phyloP scores from a whole-genome alignment of 1,284 basidiomycete genomes.

The Apiotrichum veenhuisii region DNA sequence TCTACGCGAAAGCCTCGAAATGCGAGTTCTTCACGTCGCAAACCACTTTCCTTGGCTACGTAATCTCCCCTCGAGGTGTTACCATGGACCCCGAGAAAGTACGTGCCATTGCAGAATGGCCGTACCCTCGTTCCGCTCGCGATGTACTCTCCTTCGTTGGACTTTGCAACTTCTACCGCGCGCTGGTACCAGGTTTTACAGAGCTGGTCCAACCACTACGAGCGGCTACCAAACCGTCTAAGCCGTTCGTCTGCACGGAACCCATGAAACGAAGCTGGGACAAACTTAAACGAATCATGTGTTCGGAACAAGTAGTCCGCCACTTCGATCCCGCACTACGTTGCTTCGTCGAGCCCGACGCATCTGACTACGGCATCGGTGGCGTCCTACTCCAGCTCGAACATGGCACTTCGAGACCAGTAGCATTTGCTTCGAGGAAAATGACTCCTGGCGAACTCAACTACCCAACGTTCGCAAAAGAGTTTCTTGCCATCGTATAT shows the following conservation, averaged over 20 bases:
- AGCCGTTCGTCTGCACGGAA: too few relatives aligned
- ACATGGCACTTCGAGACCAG: constrained; percentile 37
- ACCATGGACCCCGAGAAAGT: constrained; percentile 47
- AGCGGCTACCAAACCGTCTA: too few relatives aligned
- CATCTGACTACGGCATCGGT: constrained; percentile 37
- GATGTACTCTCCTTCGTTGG: constrained; percentile 47
- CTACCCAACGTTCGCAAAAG: constrained; percentile 55
- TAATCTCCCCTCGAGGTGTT: not conserved
- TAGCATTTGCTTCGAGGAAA: constrained; percentile 45
- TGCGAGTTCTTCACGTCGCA: constrained; percentile 42
- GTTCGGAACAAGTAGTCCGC: constrained; percentile 42
- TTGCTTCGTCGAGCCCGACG: constrained; percentile 42
- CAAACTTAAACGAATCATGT: constrained; percentile 45
- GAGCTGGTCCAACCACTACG: too few relatives aligned
- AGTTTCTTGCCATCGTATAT: constrained; percentile 53
- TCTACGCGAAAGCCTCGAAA: constrained; percentile 50
- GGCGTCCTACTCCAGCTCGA: constrained; percentile 35
- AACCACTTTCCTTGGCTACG: constrained; percentile 33
- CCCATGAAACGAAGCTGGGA: constrained; percentile 38
- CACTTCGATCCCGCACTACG: constrained; percentile 45
- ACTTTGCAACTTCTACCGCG: constrained; percentile 49
- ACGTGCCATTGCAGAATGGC: constrained; percentile 12
- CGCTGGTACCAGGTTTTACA: constrained; percentile 39
- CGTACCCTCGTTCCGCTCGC: too few relatives aligned
- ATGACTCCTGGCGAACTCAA: constrained; percentile 49